phyloP scores from a whole-genome alignment of 805 yeast genomes.

The Yamadazyma scolyti region DNA sequence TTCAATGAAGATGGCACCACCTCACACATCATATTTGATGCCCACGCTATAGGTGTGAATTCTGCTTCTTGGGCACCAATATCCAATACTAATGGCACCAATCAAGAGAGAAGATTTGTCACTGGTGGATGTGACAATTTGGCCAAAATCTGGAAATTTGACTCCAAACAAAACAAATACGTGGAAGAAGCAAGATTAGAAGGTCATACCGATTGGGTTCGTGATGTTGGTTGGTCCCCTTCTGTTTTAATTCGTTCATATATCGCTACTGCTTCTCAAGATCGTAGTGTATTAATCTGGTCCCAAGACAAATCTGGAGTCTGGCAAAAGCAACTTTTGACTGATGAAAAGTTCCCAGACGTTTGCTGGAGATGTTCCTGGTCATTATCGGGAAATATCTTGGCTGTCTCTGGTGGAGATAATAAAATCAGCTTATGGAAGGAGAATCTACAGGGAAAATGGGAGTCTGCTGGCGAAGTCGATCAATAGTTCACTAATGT shows the following conservation, averaged over 20 bases:
- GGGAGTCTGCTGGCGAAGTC: conserved; percentile 98
- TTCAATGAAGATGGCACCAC: conserved; percentile 86
- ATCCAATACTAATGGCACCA: conserved; percentile 19
- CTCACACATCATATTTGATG: conserved; percentile 59
- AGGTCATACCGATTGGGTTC: conserved; percentile 97
- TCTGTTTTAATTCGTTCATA: conserved; percentile 80
- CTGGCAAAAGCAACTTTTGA: conserved; percentile 80
- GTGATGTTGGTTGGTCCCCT: conserved; percentile 99
- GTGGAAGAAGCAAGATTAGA: conserved; percentile 71
- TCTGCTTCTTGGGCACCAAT: conserved; percentile 94
- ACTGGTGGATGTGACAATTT: conserved; percentile 95
- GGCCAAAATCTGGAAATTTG: conserved; percentile 85
- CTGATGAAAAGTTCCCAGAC: conserved; percentile 85
- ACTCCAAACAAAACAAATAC: conserved; percentile 52
- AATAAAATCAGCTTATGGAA: conserved; percentile 96
- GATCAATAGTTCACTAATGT: conserved; percentile 68
- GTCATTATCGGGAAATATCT: conserved; percentile 92
- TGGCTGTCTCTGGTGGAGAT: conserved; percentile 96
- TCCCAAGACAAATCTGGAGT: conserved; percentile 65
- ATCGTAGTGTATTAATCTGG: conserved; percentile 93
- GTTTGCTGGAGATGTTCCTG: conserved; percentile 98
- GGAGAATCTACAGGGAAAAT: conserved; percentile 84
- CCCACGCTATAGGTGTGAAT: conserved; percentile 92
- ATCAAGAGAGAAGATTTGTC: conserved; percentile 67
- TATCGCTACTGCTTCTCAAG: conserved; percentile 96